phyloP scores from a whole-genome alignment of 345 rosid genomes.

The Hirschfeldia incana region DNA sequence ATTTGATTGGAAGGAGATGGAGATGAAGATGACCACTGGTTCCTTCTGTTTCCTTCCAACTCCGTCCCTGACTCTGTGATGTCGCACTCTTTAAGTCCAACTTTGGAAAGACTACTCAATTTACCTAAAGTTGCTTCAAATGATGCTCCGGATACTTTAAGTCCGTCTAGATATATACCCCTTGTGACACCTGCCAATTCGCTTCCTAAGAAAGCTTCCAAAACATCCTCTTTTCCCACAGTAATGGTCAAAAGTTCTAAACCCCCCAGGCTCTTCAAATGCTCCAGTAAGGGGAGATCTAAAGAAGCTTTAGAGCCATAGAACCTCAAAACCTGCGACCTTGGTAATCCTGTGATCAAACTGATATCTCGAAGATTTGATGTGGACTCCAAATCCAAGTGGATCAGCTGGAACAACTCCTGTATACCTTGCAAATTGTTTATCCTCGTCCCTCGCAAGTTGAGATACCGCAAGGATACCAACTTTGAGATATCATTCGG shows the following conservation, averaged over 20 bases:
- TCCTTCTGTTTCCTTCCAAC: not conserved
- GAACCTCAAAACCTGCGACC: constrained; percentile 19
- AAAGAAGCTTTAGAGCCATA: not conserved
- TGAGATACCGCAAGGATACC: constrained; percentile 23
- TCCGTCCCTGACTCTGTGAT: not conserved
- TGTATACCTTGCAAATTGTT: not conserved
- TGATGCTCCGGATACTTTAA: not conserved
- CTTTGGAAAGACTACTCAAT: constrained; percentile 12
- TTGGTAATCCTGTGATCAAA: not conserved
- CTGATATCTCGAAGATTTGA: not conserved
- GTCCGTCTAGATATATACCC: not conserved
- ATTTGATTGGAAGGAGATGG: not conserved
- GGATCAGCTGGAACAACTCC: not conserved
- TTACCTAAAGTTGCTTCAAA: not conserved
- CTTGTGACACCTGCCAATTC: not conserved
- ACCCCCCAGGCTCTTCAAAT: not conserved
- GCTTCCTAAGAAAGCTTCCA: constrained; percentile 3
- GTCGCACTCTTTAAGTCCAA: not conserved
- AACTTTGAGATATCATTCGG: not conserved
- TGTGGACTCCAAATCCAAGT: constrained; percentile 2
- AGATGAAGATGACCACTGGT: not conserved
- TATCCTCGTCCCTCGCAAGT: constrained; percentile 8
- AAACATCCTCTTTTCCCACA: not conserved
- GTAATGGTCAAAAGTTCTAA: constrained; percentile 12
- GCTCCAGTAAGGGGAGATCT: not conserved